Percentiles rank a stretch among this genome's conserved stretches.
Conservation (phyloP, 768 basidiomycete genomes). For the Leccinum obscurum region DNA sequence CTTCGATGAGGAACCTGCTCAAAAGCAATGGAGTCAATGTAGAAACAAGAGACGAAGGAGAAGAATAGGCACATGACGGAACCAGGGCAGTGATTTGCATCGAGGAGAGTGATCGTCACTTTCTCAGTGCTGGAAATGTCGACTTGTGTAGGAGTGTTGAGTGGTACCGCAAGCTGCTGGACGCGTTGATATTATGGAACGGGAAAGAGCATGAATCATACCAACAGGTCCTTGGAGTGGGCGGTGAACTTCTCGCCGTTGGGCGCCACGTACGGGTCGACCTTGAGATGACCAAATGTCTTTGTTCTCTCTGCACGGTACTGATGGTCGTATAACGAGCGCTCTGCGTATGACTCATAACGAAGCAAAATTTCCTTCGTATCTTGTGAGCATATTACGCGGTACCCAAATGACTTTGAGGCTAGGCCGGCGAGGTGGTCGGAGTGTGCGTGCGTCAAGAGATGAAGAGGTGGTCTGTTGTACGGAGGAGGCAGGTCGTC, state of each 20-base stretch:
- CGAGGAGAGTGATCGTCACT: conserved; percentile 77
- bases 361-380: conserved; percentile 84
- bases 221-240: conserved; percentile 61
- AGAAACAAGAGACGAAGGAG: neutral
- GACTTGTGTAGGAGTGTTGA: conserved; percentile 63
- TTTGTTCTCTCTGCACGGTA: conserved; percentile 33
- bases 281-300: conserved; percentile 69
- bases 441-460: conserved; percentile 89
- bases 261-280: conserved; percentile 46
- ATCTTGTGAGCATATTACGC: conserved; percentile 76
- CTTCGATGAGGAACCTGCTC: conserved; percentile 84
- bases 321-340: conserved; percentile 53
- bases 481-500: conserved; percentile 34
- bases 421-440: conserved; percentile 83
- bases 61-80: conserved; percentile 72
- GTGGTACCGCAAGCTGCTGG: conserved; percentile 52
- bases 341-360: conserved; percentile 69
- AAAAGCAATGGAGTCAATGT: neutral
- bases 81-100: conserved; percentile 96
- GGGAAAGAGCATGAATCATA: neutral
- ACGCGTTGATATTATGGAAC: neutral
- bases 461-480: conserved; percentile 51
- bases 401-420: conserved; percentile 69
- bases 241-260: conserved; percentile 50
- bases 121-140: conserved; percentile 55